Evolutionary conservation across 2,329 filamentous ascomycete species (phyloP).

Genomic region (Phialocephala sp.): DNA sequence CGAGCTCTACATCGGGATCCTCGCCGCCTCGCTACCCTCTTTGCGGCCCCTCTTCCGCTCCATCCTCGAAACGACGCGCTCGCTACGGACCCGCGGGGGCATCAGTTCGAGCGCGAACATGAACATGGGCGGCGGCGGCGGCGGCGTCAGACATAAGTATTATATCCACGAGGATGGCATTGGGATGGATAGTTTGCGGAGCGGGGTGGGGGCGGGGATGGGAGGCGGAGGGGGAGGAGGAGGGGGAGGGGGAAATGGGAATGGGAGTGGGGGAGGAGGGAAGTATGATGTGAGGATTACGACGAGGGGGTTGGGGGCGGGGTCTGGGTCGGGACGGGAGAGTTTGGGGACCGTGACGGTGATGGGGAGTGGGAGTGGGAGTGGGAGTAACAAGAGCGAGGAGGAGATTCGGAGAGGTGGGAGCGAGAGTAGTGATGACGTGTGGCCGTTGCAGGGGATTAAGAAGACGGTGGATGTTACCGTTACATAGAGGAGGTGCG

Average conservation of each 20-base stretch:
- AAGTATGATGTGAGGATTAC: conserved; percentile 31
- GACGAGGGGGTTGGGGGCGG: conserved; percentile 17
- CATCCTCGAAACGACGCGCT: conserved; percentile 39
- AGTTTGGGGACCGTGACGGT: too few species aligned
- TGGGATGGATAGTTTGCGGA: conserved; percentile 27
- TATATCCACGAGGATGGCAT: conserved; percentile 36
- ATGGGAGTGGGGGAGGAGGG: conserved; percentile 4
- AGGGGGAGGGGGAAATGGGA: neutral
- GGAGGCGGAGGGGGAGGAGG: neutral
- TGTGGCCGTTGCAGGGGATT: conserved; percentile 30
- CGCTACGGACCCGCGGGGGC: conserved; percentile 13
- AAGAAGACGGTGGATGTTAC: conserved; percentile 33
- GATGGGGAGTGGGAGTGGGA: neutral
- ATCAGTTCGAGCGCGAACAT: neutral
- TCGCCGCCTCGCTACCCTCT: conserved; percentile 50
- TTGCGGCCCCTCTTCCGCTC: conserved; percentile 48
- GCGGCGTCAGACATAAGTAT: conserved; percentile 30
- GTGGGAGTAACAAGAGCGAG: neutral
- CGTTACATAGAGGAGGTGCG: neutral
- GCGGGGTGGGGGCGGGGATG: conserved; percentile 7
- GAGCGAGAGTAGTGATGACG: conserved; percentile 23
- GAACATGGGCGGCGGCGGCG: too few species aligned
- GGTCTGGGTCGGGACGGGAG: too few species aligned
- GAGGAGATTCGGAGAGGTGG: neutral
- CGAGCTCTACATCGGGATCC: conserved; percentile 51